These are phyloP conservation scores for Naematelia encephala DNA, from an alignment of 768 basidiomycete species.

Conservation along the genomic window DNA sequence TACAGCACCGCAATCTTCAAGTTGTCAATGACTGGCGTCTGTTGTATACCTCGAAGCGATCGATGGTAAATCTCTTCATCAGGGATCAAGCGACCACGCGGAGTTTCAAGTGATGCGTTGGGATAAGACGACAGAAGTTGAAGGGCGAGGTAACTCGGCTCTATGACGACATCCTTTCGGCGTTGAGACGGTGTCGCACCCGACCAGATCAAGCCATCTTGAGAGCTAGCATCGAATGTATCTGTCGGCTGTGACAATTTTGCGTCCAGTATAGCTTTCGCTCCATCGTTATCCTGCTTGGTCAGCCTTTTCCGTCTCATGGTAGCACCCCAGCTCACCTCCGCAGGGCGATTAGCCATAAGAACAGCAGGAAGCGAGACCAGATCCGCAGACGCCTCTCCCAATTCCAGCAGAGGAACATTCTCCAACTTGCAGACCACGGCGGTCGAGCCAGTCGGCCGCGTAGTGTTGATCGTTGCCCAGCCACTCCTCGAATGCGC, in stretches of 20 bases:
- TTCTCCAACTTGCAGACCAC: constrained; percentile 85
- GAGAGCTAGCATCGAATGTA: constrained; percentile 42
- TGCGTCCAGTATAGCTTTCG: constrained; percentile 25
- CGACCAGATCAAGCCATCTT: constrained; percentile 86
- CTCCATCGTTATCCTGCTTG: constrained; percentile 10
- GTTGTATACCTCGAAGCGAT: constrained; percentile 68
- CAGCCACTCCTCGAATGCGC: constrained; percentile 72
- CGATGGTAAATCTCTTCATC: constrained; percentile 60
- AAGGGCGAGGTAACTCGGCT: constrained; percentile 78
- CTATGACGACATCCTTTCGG: constrained; percentile 76
- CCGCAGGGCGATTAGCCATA: constrained; percentile 61
- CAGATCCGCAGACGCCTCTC: constrained; percentile 77
- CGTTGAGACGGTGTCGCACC: constrained; percentile 80
- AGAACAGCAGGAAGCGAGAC: constrained; percentile 68
- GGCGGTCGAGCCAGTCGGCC: constrained; percentile 83
- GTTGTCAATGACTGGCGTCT: constrained; percentile 90
- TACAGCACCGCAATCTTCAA: constrained; percentile 97
- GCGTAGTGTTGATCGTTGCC: constrained; percentile 77
- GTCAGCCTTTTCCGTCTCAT: background rate
- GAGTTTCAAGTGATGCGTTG: constrained; percentile 53
- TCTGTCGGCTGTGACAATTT: constrained; percentile 20
- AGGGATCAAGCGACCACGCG: constrained; percentile 54
- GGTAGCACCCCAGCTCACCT: constrained; percentile 37
- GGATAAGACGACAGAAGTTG: constrained; percentile 75
- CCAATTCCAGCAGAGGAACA: constrained; percentile 75